Base-by-base conservation (phyloP, 2,329 filamentous ascomycete species). In the Fusarium sambucinum region DNA sequence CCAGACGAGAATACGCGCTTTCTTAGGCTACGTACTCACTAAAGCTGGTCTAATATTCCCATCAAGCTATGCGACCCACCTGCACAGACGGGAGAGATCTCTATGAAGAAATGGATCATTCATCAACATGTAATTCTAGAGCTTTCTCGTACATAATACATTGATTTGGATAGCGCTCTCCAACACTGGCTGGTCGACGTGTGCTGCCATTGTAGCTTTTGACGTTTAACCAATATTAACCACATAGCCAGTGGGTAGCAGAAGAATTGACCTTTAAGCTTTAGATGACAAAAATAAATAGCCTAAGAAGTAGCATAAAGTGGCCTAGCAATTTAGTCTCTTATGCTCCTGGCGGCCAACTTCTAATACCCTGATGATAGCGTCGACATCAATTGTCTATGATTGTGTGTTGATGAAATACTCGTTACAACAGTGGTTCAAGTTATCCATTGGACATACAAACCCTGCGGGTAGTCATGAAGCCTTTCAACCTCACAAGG, bases 111-210 rank as follows among this genome's bases (percentile, higher is more conserved):
- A 40, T 9, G 25, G 19, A n/a, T 16, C 23, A 35, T 27, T 16
- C n/a, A 41, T 27, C 13, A 29, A 9, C 29, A 53, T 54, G 37
- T 53, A 41, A 65, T 38, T 30, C 21, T n/a, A 65, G n/a, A 33
- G 38, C 54, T 35, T 53, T 65, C 25, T 38, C 35, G 21, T 47
- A 38, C 19, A 38, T 30, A 35, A 44, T 63, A 55, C 8, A 33
- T 17, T 33, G 13, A 37, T 37, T 58, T 63, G 60, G 59, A 63
- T 63, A 58, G 19, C 38, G 59, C 51, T 46, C 33, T 21, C 17
- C 23, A 11, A 12, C n/a, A 12, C 19, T 37, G 5, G 12, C 17
- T 48, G 5, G 16, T 33, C 13, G 41, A 16, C n/a, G 10, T n/a
- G 8, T 38, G 14, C 16, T 35, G 14, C 17, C 16, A 33, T 16